Conservation (phyloP, 2,329 filamentous ascomycete species). For the Pezicula rhizophila region DNA sequence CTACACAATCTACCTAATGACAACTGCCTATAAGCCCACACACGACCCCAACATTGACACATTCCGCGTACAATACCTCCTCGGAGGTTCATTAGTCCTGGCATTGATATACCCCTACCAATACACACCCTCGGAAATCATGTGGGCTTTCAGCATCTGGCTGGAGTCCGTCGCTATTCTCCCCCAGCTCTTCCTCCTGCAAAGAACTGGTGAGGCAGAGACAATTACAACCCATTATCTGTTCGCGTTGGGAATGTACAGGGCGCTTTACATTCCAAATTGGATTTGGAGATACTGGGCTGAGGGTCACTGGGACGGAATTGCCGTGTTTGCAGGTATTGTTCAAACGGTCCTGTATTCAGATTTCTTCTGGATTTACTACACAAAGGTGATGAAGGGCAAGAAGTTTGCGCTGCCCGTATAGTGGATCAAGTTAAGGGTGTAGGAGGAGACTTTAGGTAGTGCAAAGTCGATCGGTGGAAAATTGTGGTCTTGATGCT, state of each 20-base stretch:
- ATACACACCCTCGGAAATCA: conserved; percentile 77
- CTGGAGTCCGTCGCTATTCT: conserved; percentile 94
- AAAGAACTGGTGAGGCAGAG: conserved; percentile 94
- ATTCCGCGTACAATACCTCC: conserved; percentile 91
- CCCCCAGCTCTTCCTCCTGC: conserved; percentile 96
- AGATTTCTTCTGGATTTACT: conserved; percentile 99
- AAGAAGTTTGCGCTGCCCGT: conserved; percentile 85
- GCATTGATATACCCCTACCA: conserved; percentile 79
- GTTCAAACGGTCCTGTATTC: conserved; percentile 94
- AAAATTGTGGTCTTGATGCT: conserved; percentile 2
- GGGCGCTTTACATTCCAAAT: conserved; percentile 95
- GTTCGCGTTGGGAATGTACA: conserved; percentile 85
- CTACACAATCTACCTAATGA: conserved; percentile 98
- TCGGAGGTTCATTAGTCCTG: conserved; percentile 72
- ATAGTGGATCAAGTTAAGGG: conserved; percentile 32
- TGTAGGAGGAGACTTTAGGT: background rate
- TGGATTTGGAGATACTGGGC: conserved; percentile 89
- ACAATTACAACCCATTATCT: conserved; percentile 99
- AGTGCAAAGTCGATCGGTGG: background rate
- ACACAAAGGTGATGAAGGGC: conserved; percentile 87
- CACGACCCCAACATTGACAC: conserved; percentile 97
- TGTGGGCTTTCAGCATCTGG: conserved; percentile 99
- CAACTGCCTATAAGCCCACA: conserved; percentile 93
- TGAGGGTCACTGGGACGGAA: conserved; percentile 77
- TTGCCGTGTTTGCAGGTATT: conserved; percentile 82